A percentile compares a stretch with the other conserved stretches of the same genome.
Evolutionary conservation across 2,329 filamentous ascomycete genomes (phyloP).

Genomic region (Leptoxyphium fumago): DNA sequence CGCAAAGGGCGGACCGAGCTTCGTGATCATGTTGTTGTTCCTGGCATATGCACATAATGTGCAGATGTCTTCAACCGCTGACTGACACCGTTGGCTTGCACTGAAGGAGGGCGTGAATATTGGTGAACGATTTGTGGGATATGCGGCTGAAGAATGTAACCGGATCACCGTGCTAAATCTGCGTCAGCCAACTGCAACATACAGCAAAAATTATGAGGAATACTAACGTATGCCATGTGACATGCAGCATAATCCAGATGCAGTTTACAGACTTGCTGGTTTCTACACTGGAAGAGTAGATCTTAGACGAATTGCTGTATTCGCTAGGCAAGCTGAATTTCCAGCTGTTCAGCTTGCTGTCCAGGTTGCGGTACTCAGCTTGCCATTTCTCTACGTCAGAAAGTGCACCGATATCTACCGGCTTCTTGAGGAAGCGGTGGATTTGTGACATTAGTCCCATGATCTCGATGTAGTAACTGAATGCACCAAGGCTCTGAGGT

Average conservation of each 20-base stretch:
- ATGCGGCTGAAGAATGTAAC: slow-evolving; percentile 81
- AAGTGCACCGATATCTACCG: slow-evolving; percentile 73
- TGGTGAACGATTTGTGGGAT: slow-evolving; percentile 73
- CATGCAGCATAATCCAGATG: slow-evolving; percentile 82
- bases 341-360: slow-evolving; percentile 66
- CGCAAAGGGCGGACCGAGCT: slow-evolving; percentile 78
- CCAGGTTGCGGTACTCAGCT: slow-evolving; percentile 68
- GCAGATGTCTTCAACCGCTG: slow-evolving; percentile 69
- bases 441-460: slow-evolving; percentile 76
- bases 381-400: slow-evolving; percentile 86
- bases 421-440: slow-evolving; percentile 75
- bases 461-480: slow-evolving; percentile 83
- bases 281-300: slow-evolving; percentile 44
- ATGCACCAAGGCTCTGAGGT: slow-evolving; percentile 70
- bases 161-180: slow-evolving; percentile 57
- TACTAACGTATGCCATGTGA: slow-evolving; percentile 67
- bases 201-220: not conserved
- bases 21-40: slow-evolving; percentile 57
- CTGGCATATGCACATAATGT: slow-evolving; percentile 66
- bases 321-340: slow-evolving; percentile 70
- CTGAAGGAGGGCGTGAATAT: slow-evolving; percentile 84
- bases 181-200: not conserved
- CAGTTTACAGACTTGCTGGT: slow-evolving; percentile 58
- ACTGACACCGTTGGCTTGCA: slow-evolving; percentile 68
- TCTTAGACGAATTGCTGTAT: slow-evolving; percentile 68